Evolutionary conservation across 148 eudicot species (phyloP), one percentile per base, ranked within the genome.

Genomic region (Limonium bicolor): DNA sequence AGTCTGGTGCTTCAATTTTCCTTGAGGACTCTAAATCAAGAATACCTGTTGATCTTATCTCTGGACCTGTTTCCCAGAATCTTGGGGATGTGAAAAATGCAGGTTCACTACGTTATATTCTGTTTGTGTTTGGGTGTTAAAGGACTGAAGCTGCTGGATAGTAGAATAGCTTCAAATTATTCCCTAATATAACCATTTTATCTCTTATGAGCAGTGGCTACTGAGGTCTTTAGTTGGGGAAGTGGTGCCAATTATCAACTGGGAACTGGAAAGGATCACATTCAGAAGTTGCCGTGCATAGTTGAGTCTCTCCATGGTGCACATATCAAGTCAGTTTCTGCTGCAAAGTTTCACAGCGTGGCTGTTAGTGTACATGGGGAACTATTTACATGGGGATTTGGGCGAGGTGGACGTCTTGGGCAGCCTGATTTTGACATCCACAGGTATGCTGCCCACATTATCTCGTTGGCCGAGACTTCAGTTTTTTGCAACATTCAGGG

Each of bases 241-340:
- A 92, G 99, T 63, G 99, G 99, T 67, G 85, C 85, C 24, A 92
- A 92, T 65, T 92, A 85, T 66, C 99, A 92, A 68, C 95, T 92
- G 44, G 99, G 99, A 52, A 92, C 99, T 43, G 99, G 99, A 56
- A 92, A 92, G 63, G 88, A 85, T 4, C 95, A 92, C 61, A 58
- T 92, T 30, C 99, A 92, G 53, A 92, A 80, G 73, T 53, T 85
- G 58, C 99, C 99, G 27, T 85, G 99, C 67, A 81, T 78, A 72
- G 65, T 92, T 57, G 99, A 92, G 53, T 76, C 88, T 6, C 82
- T 92, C 46, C 77, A 81, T 46, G 99, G 78, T 52, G 75, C 82
- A 46, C 65, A 62, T 44, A 76, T 92, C 57, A 78, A 76, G 68
- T 39, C 66, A 26, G 55, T 78, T 54, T 63, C 94, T 62, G 95